These are phyloP conservation scores for Candida tibetensis DNA, from an alignment of 805 yeast genomes.

Conservation along the genomic window DNA sequence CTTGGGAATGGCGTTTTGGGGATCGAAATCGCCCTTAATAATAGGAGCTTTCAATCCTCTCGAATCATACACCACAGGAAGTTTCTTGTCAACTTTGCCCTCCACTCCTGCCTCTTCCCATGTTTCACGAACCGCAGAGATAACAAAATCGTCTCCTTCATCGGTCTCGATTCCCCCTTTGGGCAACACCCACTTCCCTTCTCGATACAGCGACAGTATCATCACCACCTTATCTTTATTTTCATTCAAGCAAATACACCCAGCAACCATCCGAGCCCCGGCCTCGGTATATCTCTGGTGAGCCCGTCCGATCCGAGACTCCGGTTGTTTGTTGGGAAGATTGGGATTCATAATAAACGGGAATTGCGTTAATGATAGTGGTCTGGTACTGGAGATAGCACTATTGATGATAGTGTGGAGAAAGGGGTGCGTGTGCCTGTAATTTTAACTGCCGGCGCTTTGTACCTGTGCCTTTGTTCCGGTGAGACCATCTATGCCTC, in stretches of 20 bases:
- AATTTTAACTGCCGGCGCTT: no score
- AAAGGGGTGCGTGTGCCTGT: no score
- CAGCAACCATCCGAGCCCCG: slow-evolving; percentile 90
- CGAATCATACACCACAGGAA: slow-evolving; percentile 67
- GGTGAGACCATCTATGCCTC: no score
- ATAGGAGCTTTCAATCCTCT: slow-evolving; percentile 41
- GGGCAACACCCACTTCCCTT: slow-evolving; percentile 81
- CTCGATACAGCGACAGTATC: slow-evolving; percentile 71
- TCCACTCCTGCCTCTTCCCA: slow-evolving; percentile 98
- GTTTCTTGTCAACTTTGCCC: slow-evolving; percentile 53
- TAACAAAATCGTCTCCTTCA: slow-evolving; percentile 50
- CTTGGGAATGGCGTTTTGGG: slow-evolving; percentile 53
- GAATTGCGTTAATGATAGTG: no score
- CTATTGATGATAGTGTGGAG: no score
- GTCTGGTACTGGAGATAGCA: no score
- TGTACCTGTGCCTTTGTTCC: no score
- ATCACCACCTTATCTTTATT: slow-evolving; percentile 64
- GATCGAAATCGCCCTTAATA: slow-evolving; percentile 31
- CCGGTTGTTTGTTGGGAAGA: slow-evolving; percentile 7
- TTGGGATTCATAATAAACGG: neutral
- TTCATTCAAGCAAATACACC: slow-evolving; percentile 71
- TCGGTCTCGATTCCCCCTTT: slow-evolving; percentile 94
- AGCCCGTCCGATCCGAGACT: slow-evolving; percentile 50
- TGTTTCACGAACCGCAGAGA: slow-evolving; percentile 78
- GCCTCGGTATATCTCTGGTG: slow-evolving; percentile 57